These are phyloP conservation scores for Rheum nobile DNA, from an alignment of 148 eudicot genomes.

Conservation along the genomic window DNA sequence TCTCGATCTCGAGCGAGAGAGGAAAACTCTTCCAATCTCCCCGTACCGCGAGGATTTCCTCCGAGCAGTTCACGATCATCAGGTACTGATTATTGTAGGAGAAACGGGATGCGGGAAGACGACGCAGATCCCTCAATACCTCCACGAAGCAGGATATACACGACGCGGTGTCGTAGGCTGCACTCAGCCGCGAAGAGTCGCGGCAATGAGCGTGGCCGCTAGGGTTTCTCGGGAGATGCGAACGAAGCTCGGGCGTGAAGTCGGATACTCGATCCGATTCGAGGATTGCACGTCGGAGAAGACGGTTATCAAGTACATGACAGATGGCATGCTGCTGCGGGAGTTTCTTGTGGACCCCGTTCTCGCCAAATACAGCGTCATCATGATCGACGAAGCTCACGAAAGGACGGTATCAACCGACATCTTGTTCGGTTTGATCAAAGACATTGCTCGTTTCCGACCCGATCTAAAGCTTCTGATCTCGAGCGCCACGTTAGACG, in stretches of 20 bases:
- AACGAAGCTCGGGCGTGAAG: conserved; percentile 40
- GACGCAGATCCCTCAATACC: conserved; percentile 59
- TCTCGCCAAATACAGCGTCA: conserved; percentile 33
- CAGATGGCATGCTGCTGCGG: conserved; percentile 40
- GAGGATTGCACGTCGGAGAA: conserved; percentile 48
- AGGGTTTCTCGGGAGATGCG: conserved; percentile 13
- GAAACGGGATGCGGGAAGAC: conserved; percentile 68
- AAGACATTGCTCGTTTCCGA: conserved; percentile 31
- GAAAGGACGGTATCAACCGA: conserved; percentile 43
- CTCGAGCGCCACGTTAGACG: conserved; percentile 41
- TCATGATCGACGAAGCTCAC: conserved; percentile 54
- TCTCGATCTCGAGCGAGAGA: background rate
- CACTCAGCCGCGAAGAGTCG: conserved; percentile 43
- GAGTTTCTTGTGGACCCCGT: conserved; percentile 35
- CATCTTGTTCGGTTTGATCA: conserved; percentile 34
- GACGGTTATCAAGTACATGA: conserved; percentile 42
- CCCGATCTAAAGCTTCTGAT: conserved; percentile 37
- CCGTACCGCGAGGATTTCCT: background rate
- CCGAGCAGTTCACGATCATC: background rate
- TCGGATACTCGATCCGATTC: conserved; percentile 45
- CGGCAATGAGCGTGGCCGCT: conserved; percentile 48
- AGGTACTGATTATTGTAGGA: conserved; percentile 48
- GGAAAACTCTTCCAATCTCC: background rate
- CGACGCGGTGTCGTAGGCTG: conserved; percentile 18
- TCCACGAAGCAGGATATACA: conserved; percentile 40